Evolutionary conservation across 2,329 filamentous ascomycete genomes (phyloP), one percentile per base, ranked within the genome.

Genomic region (Escovopsis sp.): DNA sequence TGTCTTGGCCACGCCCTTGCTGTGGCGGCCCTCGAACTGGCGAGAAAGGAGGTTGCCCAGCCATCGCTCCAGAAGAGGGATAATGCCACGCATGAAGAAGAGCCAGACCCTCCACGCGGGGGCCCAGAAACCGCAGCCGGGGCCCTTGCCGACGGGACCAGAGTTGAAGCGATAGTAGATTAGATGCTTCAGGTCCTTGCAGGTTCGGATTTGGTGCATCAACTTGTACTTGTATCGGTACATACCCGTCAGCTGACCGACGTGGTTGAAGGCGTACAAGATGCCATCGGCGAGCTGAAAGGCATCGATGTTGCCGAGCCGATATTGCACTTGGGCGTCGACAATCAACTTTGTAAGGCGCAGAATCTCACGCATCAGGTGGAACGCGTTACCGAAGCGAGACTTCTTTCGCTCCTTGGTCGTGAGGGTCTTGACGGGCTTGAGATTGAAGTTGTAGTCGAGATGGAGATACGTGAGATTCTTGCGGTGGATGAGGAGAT

Each of bases 191-290:
- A 98, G 58, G 61, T 98, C 90, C 61, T 98, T 98, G 68, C 90
- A 98, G 1, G 90, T 93, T 48, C 90, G 84, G 49, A 98, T 98
- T 59, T 98, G 90, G 56, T 98, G 90, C 90, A 98, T 98, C 38
- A 98, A 70, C 68, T 98, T 98, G 67, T 98, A 98, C 68, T 98
- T 98, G 72, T 98, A 98, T 41, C 90, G 81, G 62, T 98, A 98
- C 90, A 98, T 98, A 55, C 90, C 90, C 13, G 90, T 98, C 41
- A 98, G 67, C 58, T 98, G 92, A 42, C 90, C 90, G 38, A 98
- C 90, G 48, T 98, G 90, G 61, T 98, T 98, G 65, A 98, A 98
- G 14, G 90, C 92, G 49, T 98, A 98, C n/a, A 96, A 67, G 38
- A 98, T 98, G 57, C 90, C 90, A 57, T 98, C 90, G 4, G 90